Base-by-base conservation (phyloP, 495 filamentous ascomycete genomes). In the Hypoxylon lenormandii region DNA sequence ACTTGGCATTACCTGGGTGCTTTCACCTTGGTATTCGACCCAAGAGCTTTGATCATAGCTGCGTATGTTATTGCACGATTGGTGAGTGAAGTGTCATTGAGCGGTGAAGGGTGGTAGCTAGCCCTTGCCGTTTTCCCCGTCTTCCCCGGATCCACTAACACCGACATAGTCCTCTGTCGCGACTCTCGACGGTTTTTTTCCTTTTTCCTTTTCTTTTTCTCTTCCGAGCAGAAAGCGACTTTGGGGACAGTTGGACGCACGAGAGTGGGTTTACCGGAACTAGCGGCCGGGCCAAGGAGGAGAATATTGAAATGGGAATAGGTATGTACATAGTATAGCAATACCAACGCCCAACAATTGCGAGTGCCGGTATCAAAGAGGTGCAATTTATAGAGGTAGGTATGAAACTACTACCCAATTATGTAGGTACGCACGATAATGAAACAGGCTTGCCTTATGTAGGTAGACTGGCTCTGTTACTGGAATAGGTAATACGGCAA, bases 91-190 rank as follows among this genome's bases (percentile, higher is more conserved):
- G 46, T 54, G 36, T 30, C 59, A 54, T 66, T 68, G 55, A 69
- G 69, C 69, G 69, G 69, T 72, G 69, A 72, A 48, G 54, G 40
- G 19, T 53, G 54, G 43, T 64, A 63, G 28, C 45, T 49, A 64
- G 48, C 23, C 43, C 61, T 37, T 57, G 42, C 56, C 56, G 51
- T 23, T 58, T 61, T 61, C 60, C 45, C 63, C 63, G 69, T 64
- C 59, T 62, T 68, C 64, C 69, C 64, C 60, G 64, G 69, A 52
- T 47, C 69, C 69, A 72, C 69, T 37, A 63, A 55, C 63, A 64
- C 69, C 64, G 64, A 64, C 37, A 48, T 33, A 21, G 38, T 54
- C 50, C 45, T 50, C 46, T 33, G 33, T 26, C 40, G 28, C 60
- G 36, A 64, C 45, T 33, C 30, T 33, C 30, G 30, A 38, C 55